Percentiles rank a stretch among this genome's conserved stretches.
These are phyloP conservation scores for Thuidium tamariscinum DNA, from an alignment of 225 moss, liverwort and hornwort species.

Conservation along the genomic window DNA sequence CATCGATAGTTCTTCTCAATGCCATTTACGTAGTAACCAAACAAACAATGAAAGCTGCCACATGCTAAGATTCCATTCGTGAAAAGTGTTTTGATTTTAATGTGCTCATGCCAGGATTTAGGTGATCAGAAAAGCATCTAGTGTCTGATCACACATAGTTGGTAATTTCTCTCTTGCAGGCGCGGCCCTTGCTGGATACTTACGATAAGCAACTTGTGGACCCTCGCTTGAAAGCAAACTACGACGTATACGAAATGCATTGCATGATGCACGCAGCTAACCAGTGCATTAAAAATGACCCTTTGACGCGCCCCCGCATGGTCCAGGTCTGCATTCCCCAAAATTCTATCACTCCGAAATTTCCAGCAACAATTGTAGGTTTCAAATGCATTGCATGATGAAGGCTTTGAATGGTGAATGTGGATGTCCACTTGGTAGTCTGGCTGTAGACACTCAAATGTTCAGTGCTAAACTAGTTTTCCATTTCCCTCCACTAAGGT, in stretches of 20 bases:
- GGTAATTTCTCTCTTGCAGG: constrained; percentile 12
- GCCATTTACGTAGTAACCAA: background rate
- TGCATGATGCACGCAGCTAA: constrained; percentile 67
- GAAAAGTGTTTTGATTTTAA: background rate
- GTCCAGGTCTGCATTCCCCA: constrained; percentile 28
- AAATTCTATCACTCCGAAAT: background rate
- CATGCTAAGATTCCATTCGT: background rate
- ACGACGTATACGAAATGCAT: constrained; percentile 52
- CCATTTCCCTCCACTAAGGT: background rate
- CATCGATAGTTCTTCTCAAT: background rate
- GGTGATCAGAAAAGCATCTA: background rate
- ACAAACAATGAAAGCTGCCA: background rate
- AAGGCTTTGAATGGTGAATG: background rate
- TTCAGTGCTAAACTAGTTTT: background rate
- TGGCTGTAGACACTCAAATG: background rate
- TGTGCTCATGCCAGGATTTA: background rate
- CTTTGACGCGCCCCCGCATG: constrained; percentile 47
- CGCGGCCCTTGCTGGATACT: constrained; percentile 41
- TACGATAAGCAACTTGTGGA: constrained; percentile 35
- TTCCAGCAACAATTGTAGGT: background rate
- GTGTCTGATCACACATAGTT: background rate
- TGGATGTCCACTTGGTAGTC: background rate
- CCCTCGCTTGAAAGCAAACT: constrained; percentile 26
- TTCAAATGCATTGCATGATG: background rate
- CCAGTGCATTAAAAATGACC: constrained; percentile 47